Percentiles rank a stretch among this genome's conserved stretches.
Evolutionary conservation across 2,329 filamentous ascomycete genomes (phyloP).

Genomic region (Pseudopithomyces maydicus): DNA sequence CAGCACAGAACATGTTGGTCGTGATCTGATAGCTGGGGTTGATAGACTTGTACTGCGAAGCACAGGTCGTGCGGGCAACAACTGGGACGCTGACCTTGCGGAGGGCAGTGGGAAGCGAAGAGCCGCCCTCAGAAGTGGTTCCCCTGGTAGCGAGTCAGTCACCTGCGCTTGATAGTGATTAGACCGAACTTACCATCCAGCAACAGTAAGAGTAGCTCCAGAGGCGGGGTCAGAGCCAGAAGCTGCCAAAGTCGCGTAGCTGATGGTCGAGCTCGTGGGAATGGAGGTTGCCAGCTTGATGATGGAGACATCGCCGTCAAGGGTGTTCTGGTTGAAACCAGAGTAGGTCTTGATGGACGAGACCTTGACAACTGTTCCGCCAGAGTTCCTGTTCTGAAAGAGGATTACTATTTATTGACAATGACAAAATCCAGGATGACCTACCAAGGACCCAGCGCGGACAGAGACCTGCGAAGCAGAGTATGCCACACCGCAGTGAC

Average conservation of each 20-base stretch:
- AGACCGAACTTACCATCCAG: constrained; percentile 26
- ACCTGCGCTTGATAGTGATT: background rate
- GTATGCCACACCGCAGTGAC: constrained; percentile 29
- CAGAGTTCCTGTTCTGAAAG: constrained; percentile 15
- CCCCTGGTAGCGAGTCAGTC: constrained; percentile 18
- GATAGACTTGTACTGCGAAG: constrained; percentile 12
- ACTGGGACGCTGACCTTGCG: constrained; percentile 36
- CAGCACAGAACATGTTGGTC: constrained; percentile 35
- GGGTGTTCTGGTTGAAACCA: constrained; percentile 19
- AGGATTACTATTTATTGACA: background rate
- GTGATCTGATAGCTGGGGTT: constrained; percentile 27
- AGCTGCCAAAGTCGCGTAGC: constrained; percentile 27
- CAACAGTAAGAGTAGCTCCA: constrained; percentile 24
- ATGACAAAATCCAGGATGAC: background rate
- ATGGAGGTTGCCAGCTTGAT: constrained; percentile 21
- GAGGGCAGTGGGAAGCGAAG: constrained; percentile 17
- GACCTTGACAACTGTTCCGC: constrained; percentile 24
- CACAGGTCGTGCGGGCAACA: constrained; percentile 29
- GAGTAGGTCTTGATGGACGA: constrained; percentile 27
- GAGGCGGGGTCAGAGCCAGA: constrained; percentile 28
- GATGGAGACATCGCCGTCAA: constrained; percentile 28
- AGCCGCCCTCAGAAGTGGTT: constrained; percentile 15
- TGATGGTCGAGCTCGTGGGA: constrained; percentile 28
- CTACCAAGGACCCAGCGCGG: constrained; percentile 30
- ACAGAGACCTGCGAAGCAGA: constrained; percentile 21